These are phyloP conservation scores for Strigomonas culicis DNA, from an alignment of 208 protist genomes.

Conservation along the genomic window DNA sequence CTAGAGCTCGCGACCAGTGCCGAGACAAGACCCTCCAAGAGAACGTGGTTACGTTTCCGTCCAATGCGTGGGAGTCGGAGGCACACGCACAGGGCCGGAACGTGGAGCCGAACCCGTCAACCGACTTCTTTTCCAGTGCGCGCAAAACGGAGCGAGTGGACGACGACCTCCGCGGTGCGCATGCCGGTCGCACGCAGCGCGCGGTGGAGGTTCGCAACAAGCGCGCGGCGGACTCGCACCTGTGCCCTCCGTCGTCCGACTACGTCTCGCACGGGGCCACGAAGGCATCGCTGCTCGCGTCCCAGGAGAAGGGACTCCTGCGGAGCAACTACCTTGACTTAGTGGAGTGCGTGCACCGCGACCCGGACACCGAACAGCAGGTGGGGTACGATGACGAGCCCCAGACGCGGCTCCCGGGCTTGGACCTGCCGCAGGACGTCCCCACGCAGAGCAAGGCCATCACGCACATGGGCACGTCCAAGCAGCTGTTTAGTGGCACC, in stretches of 20 bases:
- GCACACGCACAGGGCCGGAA: conserved; percentile 43
- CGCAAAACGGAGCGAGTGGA: conserved; percentile 68
- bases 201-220: conserved; percentile 72
- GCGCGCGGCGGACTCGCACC: conserved; percentile 40
- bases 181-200: conserved; percentile 67
- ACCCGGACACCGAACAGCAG: conserved; percentile 60
- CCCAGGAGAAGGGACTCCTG: conserved; percentile 36
- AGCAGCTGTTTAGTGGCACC: conserved; percentile 65
- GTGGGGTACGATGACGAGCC: conserved; percentile 45
- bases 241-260: conserved; percentile 30
- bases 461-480: conserved; percentile 62
- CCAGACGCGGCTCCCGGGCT: conserved; percentile 34
- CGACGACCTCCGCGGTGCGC: conserved; percentile 57
- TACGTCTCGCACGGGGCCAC: conserved; percentile 20
- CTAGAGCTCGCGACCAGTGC: neutral
- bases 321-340: conserved; percentile 74
- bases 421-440: conserved; percentile 40
- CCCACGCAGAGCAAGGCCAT: conserved; percentile 65
- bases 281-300: conserved; percentile 19
- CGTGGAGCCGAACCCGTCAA: conserved; percentile 37
- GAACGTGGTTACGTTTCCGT: too few relatives aligned
- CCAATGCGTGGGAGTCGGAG: conserved; percentile 74
- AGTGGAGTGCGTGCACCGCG: conserved; percentile 70
- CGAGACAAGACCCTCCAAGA: too few relatives aligned
- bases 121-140: conserved; percentile 65